These are phyloP conservation scores for Saksenaea oblongispora DNA, from an alignment of 371 early-diverging fungal genomes.

Conservation along the genomic window DNA sequence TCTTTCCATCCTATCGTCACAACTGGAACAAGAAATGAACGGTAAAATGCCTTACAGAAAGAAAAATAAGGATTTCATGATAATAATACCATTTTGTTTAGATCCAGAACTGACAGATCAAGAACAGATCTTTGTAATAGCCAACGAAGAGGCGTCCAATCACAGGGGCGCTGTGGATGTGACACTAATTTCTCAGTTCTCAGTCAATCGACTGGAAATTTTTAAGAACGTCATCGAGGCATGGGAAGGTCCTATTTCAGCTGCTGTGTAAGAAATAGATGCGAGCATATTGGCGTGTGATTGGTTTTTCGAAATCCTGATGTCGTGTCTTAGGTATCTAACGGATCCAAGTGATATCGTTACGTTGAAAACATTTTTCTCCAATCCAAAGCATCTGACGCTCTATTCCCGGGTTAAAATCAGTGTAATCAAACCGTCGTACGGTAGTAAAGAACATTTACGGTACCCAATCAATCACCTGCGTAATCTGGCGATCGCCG, in stretches of 20 bases:
- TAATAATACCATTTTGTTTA: background rate
- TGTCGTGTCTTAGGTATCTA: constrained; percentile 44
- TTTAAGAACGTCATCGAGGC: constrained; percentile 50
- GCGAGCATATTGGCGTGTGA: background rate
- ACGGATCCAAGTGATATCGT: constrained; percentile 48
- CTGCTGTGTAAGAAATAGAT: constrained; percentile 51
- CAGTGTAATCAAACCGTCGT: constrained; percentile 57
- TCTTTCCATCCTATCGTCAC: constrained; percentile 29
- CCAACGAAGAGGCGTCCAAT: background rate
- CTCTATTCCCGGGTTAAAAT: constrained; percentile 33
- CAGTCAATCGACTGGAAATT: constrained; percentile 56
- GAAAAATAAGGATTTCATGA: background rate
- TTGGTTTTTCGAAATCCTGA: background rate
- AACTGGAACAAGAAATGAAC: constrained; percentile 25
- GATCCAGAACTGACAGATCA: constrained; percentile 9
- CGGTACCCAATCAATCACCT: constrained; percentile 69
- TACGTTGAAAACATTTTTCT: constrained; percentile 47
- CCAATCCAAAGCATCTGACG: constrained; percentile 20
- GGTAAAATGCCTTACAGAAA: constrained; percentile 20
- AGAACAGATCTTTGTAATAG: constrained; percentile 9
- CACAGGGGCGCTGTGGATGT: constrained; percentile 24
- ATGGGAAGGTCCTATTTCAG: constrained; percentile 62
- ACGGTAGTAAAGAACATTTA: constrained; percentile 28
- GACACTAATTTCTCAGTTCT: constrained; percentile 60
- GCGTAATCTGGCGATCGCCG: constrained; percentile 58